Base-by-base conservation (phyloP, 139 green algal species). In the Gonium pectorale region DNA sequence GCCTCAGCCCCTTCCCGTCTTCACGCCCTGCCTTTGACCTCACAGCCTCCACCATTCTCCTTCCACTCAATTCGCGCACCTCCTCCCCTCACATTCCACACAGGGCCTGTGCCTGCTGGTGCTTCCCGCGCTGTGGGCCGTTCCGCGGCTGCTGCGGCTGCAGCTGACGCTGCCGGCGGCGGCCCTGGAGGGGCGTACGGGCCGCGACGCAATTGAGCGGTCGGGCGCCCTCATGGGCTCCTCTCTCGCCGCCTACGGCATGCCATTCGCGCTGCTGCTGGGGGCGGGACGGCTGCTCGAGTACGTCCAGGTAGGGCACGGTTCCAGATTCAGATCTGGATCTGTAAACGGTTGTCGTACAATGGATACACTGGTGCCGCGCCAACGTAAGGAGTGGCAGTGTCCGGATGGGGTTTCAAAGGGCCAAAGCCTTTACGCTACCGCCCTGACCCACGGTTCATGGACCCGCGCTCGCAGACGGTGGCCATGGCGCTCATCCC, bases 111-210 rank as follows among this genome's bases (percentile, higher is more conserved):
- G 79, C 27, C 80, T 93, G 15, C 80, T 89, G 17, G 90, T 93
- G 46, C 29, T 93, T 17, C 90, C 90, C 0, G 67, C 86, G 31
- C 68, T 84, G 13, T 93, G 86, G 87, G 79, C 90, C 0, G 59
- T 91, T 31, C 90, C 90, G 0, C 85, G 83, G 24, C 75, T 93
- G 67, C 69, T 93, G 46, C 68, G 66, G 1, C 85, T 93, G 2
- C 90, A 93, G 86, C 66, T 90, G 46, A 38, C 87, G 15, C 49
- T 91, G 64, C 87, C 81, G 0, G 56, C 35, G 9, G 87, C 87
- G 0, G 69, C 87, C 17, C 37, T 85, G 0, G 87, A 91, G 81
- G 82, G 82, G 4, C 49, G 35, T 5, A 21, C 35, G 8, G 52
- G 52, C 3, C 35, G 11, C 35, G 72, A 68, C 5, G 72, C 60